A percentile compares a stretch with the other conserved stretches of the same genome.
Conservation (phyloP, 345 rosid genomes). For the Erodium maritimum region DNA sequence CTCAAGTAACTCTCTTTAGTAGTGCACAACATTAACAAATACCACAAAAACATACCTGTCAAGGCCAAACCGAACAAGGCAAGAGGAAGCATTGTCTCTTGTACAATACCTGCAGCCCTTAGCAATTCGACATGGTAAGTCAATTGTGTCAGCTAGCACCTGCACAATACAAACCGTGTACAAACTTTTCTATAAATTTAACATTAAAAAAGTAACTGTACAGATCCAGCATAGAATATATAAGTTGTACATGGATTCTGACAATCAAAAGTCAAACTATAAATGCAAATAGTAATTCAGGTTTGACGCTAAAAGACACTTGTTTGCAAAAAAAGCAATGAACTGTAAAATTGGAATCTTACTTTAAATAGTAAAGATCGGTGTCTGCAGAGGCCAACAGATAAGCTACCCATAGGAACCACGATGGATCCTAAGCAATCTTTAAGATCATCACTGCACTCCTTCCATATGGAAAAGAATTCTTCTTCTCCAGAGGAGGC, state of each 20-base stretch:
- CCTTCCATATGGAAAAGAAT: conserved; percentile 58
- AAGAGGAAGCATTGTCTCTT: conserved; percentile 80
- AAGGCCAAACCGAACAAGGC: conserved; percentile 92
- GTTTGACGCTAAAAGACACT: neutral
- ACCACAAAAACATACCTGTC: conserved; percentile 48
- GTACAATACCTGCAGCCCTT: conserved; percentile 93
- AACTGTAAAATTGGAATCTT: conserved; percentile 19
- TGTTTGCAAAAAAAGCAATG: neutral
- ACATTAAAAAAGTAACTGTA: too few species aligned
- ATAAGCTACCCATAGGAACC: conserved; percentile 84
- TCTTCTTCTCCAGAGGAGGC: conserved; percentile 55
- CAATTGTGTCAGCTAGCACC: conserved; percentile 89
- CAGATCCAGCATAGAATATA: neutral
- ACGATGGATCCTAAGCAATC: conserved; percentile 76
- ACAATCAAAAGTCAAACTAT: neutral
- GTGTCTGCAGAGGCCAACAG: conserved; percentile 91
- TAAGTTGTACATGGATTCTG: neutral
- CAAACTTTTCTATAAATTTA: conserved; percentile 8
- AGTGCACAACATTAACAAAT: too few species aligned
- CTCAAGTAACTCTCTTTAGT: neutral
- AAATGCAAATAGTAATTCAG: neutral
- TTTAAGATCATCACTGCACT: conserved; percentile 69
- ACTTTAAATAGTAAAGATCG: conserved; percentile 94
- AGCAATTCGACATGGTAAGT: conserved; percentile 97
- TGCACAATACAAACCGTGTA: conserved; percentile 14